phyloP scores from a whole-genome alignment of 2,329 filamentous ascomycete species.

The Alternaria gansuensis region DNA sequence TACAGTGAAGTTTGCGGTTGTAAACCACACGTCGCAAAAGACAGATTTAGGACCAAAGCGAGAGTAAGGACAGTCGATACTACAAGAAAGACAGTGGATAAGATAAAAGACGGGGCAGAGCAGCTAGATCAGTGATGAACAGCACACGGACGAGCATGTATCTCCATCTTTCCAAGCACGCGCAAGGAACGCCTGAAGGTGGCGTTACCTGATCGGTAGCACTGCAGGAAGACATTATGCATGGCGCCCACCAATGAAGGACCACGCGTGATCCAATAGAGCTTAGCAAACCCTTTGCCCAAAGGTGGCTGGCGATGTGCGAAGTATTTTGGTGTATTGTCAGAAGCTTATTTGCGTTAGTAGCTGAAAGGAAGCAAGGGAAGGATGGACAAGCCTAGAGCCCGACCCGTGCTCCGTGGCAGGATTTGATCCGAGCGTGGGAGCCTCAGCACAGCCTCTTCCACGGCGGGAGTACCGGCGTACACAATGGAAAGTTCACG shows the following conservation, averaged over 20 bases:
- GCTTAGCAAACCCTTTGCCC: slow-evolving; percentile 17
- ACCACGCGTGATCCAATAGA: slow-evolving; percentile 10
- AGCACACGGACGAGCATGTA: slow-evolving; percentile 17
- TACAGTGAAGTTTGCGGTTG: slow-evolving; percentile 3
- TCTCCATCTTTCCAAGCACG: slow-evolving; percentile 12
- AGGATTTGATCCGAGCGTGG: slow-evolving; percentile 22
- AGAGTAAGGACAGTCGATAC: slow-evolving; percentile 13
- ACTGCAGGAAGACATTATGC: slow-evolving; percentile 7
- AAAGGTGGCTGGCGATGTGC: slow-evolving; percentile 24
- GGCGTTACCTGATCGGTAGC: slow-evolving; percentile 21
- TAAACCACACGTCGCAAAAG: slow-evolving; percentile 1
- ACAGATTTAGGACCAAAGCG: slow-evolving; percentile 14
- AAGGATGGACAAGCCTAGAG: slow-evolving; percentile 24
- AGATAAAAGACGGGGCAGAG: slow-evolving; percentile 19
- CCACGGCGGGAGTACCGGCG: slow-evolving; percentile 1
- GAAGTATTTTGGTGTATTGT: slow-evolving; percentile 28
- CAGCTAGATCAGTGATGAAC: slow-evolving; percentile 19
- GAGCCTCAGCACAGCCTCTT: slow-evolving; percentile 24
- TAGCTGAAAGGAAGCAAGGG: slow-evolving; percentile 27
- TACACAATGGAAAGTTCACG: slow-evolving; percentile 6
- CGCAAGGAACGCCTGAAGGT: slow-evolving; percentile 21
- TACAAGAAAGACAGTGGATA: slow-evolving; percentile 12
- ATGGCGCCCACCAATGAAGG: slow-evolving; percentile 20
- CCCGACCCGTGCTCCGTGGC: slow-evolving; percentile 16
- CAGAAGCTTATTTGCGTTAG: slow-evolving; percentile 33